Conservation (phyloP, 2,329 filamentous ascomycete species). For the Paracorniculantispora psalliotae region DNA sequence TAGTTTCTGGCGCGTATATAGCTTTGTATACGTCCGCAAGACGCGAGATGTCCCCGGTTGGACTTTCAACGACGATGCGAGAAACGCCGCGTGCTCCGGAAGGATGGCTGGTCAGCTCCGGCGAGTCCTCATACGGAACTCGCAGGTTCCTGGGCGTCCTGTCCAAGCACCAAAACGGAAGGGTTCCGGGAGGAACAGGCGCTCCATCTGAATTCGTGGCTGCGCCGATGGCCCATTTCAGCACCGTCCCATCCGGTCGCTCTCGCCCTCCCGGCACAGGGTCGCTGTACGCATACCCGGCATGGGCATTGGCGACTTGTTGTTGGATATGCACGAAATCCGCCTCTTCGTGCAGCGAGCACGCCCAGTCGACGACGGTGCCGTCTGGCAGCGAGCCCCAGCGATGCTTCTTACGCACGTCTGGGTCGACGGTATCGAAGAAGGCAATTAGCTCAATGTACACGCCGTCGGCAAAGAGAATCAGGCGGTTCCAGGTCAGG, state of each 20-base stretch:
- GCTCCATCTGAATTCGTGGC: slow-evolving; percentile 24
- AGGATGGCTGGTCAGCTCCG: slow-evolving; percentile 38
- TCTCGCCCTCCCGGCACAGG: slow-evolving; percentile 49
- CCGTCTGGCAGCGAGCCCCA: slow-evolving; percentile 52
- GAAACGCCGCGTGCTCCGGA: slow-evolving; percentile 48
- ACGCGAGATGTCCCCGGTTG: slow-evolving; percentile 16
- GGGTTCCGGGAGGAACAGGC: slow-evolving; percentile 37
- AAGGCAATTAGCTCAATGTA: slow-evolving; percentile 66
- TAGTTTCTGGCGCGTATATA: slow-evolving; percentile 19
- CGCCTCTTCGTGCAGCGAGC: slow-evolving; percentile 37
- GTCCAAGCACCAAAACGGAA: slow-evolving; percentile 65
- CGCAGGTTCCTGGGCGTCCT: slow-evolving; percentile 50
- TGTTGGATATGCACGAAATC: slow-evolving; percentile 35
- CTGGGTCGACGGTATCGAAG: slow-evolving; percentile 37
- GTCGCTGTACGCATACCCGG: slow-evolving; percentile 40
- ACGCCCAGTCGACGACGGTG: slow-evolving; percentile 55
- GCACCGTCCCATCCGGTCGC: slow-evolving; percentile 47
- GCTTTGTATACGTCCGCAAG: slow-evolving; percentile 25
- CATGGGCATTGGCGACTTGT: slow-evolving; percentile 26
- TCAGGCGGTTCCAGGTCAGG: slow-evolving; percentile 56
- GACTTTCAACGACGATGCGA: slow-evolving; percentile 34
- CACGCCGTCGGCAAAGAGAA: slow-evolving; percentile 57
- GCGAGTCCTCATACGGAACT: slow-evolving; percentile 40
- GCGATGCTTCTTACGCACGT: slow-evolving; percentile 43
- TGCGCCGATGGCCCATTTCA: slow-evolving; percentile 56